phyloP scores from a whole-genome alignment of 2,329 filamentous ascomycete species.

The Aspergillus phoenicis region DNA sequence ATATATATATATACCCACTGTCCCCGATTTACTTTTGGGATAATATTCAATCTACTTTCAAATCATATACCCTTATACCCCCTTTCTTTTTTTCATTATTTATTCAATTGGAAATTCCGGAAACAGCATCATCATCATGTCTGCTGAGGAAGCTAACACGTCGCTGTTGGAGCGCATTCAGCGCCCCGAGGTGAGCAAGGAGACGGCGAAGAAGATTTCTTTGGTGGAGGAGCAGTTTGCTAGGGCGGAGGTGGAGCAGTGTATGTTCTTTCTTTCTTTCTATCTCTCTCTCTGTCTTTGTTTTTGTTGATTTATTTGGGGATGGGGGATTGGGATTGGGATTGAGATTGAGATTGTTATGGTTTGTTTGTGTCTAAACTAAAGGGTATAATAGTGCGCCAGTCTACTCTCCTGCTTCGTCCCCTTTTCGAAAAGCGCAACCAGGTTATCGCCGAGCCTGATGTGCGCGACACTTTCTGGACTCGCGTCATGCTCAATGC shows the following conservation, averaged over 20 bases:
- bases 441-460: constrained; percentile 68
- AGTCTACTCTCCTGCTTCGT: constrained; percentile 68
- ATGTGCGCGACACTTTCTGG: constrained; percentile 73
- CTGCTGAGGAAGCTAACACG: not conserved
- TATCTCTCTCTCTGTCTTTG: not conserved
- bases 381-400: constrained; percentile 61
- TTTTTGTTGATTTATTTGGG: not conserved
- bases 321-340: too few species aligned
- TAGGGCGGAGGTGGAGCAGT: constrained; percentile 75
- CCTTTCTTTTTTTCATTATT: too few species aligned
- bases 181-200: constrained; percentile 44
- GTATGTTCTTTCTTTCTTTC: constrained; percentile 44
- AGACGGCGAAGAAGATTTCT: constrained; percentile 64
- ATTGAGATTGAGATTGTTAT: not conserved
- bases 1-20: too few species aligned
- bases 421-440: constrained; percentile 77
- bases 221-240: constrained; percentile 83
- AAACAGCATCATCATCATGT: not conserved
- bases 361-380: not conserved
- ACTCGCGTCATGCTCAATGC: constrained; percentile 87
- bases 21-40: too few species aligned
- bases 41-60: too few species aligned
- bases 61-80: too few species aligned
- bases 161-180: constrained; percentile 35
- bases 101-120: too few species aligned